These are phyloP conservation scores for Solanum sparsipilum DNA, from an alignment of 257 asterid species.

Conservation along the genomic window DNA sequence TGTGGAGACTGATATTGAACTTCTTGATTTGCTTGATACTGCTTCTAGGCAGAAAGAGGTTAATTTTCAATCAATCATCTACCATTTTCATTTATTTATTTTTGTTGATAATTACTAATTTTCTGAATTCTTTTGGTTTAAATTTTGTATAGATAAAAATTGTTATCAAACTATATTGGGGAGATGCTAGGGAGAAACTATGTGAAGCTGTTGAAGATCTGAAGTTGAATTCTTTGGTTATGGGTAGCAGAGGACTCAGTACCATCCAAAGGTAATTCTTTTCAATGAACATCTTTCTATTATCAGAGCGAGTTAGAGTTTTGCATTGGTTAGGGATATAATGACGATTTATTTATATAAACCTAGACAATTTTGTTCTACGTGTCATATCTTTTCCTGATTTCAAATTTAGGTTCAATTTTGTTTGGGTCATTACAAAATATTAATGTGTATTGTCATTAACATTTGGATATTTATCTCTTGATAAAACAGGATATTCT, in stretches of 20 bases:
- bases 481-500: constrained; percentile 39
- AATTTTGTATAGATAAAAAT: constrained; percentile 35
- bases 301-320: too few relatives aligned
- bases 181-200: constrained; percentile 89
- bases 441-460: not conserved
- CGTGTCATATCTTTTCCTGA: too few relatives aligned
- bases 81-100: not conserved
- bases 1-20: constrained; percentile 45
- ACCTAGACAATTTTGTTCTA: too few relatives aligned
- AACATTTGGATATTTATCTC: not conserved
- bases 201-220: constrained; percentile 49
- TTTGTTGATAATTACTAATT: not conserved
- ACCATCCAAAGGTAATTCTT: constrained; percentile 39
- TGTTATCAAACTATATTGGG: constrained; percentile 65
- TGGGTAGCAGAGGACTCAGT: constrained; percentile 89
- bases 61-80: not conserved
- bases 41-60: constrained; percentile 88
- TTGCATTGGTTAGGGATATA: too few relatives aligned
- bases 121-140: not conserved
- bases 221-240: constrained; percentile 62
- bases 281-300: not conserved
- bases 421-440: too few relatives aligned
- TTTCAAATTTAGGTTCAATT: too few relatives aligned
- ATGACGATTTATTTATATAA: too few relatives aligned
- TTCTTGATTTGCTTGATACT: constrained; percentile 81